phyloP scores from a whole-genome alignment of 305 asterid genomes.

The Fraxinus sp. region DNA sequence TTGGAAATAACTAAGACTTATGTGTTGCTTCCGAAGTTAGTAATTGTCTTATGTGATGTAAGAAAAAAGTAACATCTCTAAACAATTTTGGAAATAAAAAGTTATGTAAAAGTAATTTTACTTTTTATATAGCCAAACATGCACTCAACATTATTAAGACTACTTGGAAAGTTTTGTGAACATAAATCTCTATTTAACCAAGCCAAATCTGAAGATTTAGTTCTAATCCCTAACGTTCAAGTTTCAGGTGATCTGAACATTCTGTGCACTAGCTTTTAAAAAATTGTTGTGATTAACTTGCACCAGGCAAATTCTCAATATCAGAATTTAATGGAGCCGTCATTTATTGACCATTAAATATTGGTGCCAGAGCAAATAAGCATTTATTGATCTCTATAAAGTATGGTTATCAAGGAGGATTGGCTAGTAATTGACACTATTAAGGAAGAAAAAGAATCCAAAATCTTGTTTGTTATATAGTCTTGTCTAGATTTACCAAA shows the following conservation, averaged over 20 bases:
- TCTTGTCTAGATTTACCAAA: not conserved
- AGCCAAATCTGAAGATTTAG: not conserved
- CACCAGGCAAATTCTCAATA: not conserved
- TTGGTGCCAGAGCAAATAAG: not conserved
- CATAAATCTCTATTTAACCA: not conserved
- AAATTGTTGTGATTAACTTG: not conserved
- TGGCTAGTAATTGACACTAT: not conserved
- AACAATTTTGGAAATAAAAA: not conserved
- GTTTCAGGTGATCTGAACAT: not conserved
- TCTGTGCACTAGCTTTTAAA: not conserved
- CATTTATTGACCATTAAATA: not conserved
- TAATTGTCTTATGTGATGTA: not conserved
- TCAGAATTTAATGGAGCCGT: not conserved
- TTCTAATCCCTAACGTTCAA: not conserved
- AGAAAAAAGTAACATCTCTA: not conserved
- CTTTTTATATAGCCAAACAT: not conserved
- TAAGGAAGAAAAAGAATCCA: not conserved
- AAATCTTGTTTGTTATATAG: not conserved
- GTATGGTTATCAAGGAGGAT: not conserved
- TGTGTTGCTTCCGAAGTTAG: not conserved
- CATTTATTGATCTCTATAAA: not conserved
- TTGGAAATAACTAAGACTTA: not conserved
- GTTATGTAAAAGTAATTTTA: not conserved
- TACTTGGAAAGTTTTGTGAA: not conserved
- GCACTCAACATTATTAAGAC: not conserved